phyloP scores from a whole-genome alignment of 306 rosid species.

The Cucurbita moschata region DNA sequence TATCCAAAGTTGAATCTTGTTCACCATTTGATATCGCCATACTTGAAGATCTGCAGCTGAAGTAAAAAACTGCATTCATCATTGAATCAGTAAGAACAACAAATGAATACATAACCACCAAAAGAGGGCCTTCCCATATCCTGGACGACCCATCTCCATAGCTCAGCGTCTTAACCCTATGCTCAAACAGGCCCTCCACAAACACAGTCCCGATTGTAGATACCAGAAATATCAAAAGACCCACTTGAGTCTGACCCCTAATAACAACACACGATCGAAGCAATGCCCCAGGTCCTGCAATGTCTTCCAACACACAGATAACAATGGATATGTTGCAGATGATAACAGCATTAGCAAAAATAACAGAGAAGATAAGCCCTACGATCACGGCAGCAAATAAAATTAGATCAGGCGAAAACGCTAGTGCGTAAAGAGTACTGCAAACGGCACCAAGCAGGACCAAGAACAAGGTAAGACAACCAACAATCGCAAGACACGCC shows the following conservation, averaged over 20 bases:
- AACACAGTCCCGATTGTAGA: conserved; percentile 81
- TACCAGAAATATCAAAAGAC: conserved; percentile 67
- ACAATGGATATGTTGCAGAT: conserved; percentile 68
- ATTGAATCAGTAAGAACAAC: conserved; percentile 77
- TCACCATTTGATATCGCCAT: conserved; percentile 26
- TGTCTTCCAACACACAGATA: conserved; percentile 75
- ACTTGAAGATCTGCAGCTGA: conserved; percentile 47
- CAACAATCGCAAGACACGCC: conserved; percentile 45
- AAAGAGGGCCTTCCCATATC: conserved; percentile 95
- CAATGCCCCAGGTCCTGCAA: conserved; percentile 85
- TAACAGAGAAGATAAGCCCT: conserved; percentile 53
- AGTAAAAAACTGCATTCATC: conserved; percentile 79
- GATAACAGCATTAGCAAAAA: conserved; percentile 75
- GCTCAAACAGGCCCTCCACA: conserved; percentile 89
- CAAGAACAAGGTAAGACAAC: conserved; percentile 58
- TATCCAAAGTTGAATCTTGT: conserved; percentile 36
- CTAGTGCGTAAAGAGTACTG: conserved; percentile 42
- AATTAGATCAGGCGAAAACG: conserved; percentile 31
- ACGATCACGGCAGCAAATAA: conserved; percentile 50
- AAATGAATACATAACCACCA: conserved; percentile 89
- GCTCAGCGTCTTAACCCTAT: conserved; percentile 85
- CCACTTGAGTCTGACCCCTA: conserved; percentile 87
- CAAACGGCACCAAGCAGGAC: conserved; percentile 59
- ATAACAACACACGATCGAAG: conserved; percentile 52
- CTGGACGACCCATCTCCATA: conserved; percentile 96